Evolutionary conservation across 2,329 filamentous ascomycete species (phyloP).

Genomic region (Pseudogymnoascus sp.): DNA sequence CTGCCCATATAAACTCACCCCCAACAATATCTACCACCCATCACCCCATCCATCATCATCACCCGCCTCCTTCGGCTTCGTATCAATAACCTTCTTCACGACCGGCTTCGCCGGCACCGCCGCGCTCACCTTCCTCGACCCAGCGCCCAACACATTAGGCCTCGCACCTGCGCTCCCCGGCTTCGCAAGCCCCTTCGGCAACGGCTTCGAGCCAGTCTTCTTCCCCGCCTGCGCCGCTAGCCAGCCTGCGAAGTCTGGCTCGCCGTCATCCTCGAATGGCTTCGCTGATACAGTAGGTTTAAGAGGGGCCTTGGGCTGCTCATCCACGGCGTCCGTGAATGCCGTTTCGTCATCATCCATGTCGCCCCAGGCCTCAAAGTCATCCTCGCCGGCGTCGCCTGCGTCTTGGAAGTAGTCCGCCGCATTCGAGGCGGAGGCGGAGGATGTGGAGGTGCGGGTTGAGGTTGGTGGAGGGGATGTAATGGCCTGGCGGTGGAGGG

Average conservation of each 20-base stretch:
- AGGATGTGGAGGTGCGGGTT: slow-evolving; percentile 40
- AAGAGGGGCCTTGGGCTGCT: slow-evolving; percentile 17
- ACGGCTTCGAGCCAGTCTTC: slow-evolving; percentile 44
- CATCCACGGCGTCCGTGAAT: slow-evolving; percentile 31
- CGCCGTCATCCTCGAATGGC: slow-evolving; percentile 71
- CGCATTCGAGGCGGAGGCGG: slow-evolving; percentile 31
- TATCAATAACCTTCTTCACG: slow-evolving; percentile 57
- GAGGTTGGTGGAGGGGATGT: slow-evolving; percentile 40
- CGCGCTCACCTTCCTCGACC: slow-evolving; percentile 23
- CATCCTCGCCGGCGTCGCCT: slow-evolving; percentile 48
- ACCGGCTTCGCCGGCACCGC: slow-evolving; percentile 29
- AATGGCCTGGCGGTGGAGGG: slow-evolving; percentile 51
- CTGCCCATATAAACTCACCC: neutral
- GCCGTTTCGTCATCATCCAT: slow-evolving; percentile 47
- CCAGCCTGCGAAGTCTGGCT: slow-evolving; percentile 96
- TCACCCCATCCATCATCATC: slow-evolving; percentile 57
- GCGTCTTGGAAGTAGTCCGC: slow-evolving; percentile 47
- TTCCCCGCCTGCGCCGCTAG: slow-evolving; percentile 73
- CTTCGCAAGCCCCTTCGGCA: slow-evolving; percentile 80
- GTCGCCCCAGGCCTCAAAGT: slow-evolving; percentile 66
- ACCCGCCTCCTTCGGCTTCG: slow-evolving; percentile 51
- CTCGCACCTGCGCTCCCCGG: slow-evolving; percentile 30
- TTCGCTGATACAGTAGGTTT: slow-evolving; percentile 27
- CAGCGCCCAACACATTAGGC: slow-evolving; percentile 25
- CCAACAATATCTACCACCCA: slow-evolving; percentile 41